These are phyloP conservation scores for Blastobotrys illinoisensis DNA, from an alignment of 1,139 yeast genomes.

Conservation along the genomic window DNA sequence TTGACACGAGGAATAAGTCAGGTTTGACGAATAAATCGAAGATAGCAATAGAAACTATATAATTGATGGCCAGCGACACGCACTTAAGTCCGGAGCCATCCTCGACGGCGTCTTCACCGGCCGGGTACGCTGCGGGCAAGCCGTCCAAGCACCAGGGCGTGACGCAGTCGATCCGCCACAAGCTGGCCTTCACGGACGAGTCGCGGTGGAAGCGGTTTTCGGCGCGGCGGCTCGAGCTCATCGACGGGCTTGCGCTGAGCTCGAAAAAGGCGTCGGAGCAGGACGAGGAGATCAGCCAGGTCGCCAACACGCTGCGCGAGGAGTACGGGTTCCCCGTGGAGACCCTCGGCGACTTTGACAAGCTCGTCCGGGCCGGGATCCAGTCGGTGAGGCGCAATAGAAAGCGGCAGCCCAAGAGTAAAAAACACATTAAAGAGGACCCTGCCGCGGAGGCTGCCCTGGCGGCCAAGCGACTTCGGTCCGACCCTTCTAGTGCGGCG, in stretches of 20 bases:
- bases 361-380: constrained; percentile 85
- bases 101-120: background rate
- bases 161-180: constrained; percentile 70
- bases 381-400: constrained; percentile 71
- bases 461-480: background rate
- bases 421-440: background rate
- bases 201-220: constrained; percentile 83
- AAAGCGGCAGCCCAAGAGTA: constrained; percentile 43
- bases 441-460: background rate
- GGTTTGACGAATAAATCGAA: too few species aligned
- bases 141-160: constrained; percentile 8
- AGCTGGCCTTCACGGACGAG: constrained; percentile 73
- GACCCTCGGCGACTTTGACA: constrained; percentile 69
- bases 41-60: background rate
- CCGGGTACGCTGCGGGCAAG: background rate
- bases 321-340: constrained; percentile 69
- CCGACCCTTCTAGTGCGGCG: background rate
- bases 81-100: background rate
- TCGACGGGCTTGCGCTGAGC: constrained; percentile 72
- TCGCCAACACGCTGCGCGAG: constrained; percentile 65
- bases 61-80: background rate
- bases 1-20: too few species aligned
- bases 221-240: constrained; percentile 79
- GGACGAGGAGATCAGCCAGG: constrained; percentile 68
- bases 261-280: constrained; percentile 88